Evolutionary conservation across 805 yeast species (phyloP).

Genomic region (Saturnispora quitensis): DNA sequence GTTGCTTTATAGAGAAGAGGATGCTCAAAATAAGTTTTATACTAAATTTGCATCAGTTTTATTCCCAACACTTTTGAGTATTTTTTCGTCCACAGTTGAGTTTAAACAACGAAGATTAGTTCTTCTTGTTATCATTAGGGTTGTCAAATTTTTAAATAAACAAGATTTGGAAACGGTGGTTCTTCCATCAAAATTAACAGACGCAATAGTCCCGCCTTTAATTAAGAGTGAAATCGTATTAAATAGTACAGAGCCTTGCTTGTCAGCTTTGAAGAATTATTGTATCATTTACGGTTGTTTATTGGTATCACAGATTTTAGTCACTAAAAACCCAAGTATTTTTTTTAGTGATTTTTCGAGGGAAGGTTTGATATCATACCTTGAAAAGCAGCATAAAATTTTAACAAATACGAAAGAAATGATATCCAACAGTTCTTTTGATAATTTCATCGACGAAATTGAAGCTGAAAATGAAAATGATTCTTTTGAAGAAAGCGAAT

Average conservation of each 20-base stretch:
- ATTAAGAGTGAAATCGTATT: slow-evolving; percentile 37
- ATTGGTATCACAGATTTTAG: slow-evolving; percentile 36
- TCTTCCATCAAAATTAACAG: slow-evolving; percentile 32
- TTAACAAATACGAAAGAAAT: slow-evolving; percentile 15
- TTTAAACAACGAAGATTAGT: slow-evolving; percentile 51
- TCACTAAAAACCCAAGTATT: slow-evolving; percentile 33
- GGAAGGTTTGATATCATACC: slow-evolving; percentile 63
- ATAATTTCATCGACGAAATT: slow-evolving; percentile 5
- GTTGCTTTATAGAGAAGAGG: slow-evolving; percentile 21
- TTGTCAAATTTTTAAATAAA: slow-evolving; percentile 34
- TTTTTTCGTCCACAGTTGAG: slow-evolving; percentile 68
- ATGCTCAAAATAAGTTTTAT: slow-evolving; percentile 14
- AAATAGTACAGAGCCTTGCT: not conserved
- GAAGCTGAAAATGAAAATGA: slow-evolving; percentile 14
- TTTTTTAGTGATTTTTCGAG: slow-evolving; percentile 47
- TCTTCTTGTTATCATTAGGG: slow-evolving; percentile 44
- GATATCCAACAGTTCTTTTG: not conserved
- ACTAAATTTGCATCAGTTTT: slow-evolving; percentile 34
- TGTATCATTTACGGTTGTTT: slow-evolving; percentile 42
- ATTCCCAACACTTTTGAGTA: slow-evolving; percentile 46
- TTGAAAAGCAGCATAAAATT: slow-evolving; percentile 22
- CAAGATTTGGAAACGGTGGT: slow-evolving; percentile 27
- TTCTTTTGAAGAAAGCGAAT: slow-evolving; percentile 14
- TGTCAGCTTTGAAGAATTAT: not conserved
- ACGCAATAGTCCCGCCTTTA: slow-evolving; percentile 49